Base-by-base conservation (phyloP, 768 basidiomycete species). In the Naematelia aurantialba region DNA sequence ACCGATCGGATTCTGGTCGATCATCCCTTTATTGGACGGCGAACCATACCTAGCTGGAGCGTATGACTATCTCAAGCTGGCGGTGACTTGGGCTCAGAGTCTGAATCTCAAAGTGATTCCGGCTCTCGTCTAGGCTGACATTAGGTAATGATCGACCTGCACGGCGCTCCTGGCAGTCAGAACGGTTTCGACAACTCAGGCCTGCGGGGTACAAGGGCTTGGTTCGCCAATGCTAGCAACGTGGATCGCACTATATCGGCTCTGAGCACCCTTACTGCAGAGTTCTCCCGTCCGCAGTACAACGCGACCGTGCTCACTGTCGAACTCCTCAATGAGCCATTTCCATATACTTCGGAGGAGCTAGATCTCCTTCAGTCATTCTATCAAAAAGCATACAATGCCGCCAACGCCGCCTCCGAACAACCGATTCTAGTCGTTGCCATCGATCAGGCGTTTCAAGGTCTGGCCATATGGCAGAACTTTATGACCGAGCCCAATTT, bases 141-240 rank as follows among this genome's bases (percentile, higher is more conserved):
- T 2, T 17, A 60, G 58, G 65, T 71, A 22, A 73, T 75, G 65
- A 58, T 76, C 12, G 72, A 72, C 52, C 57, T 76, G 11, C 75
- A 76, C 46, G 75, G 75, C 45, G 75, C 72, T 0, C 75, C 75
- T 2, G 68, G 69, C 1, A 50, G 58, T 19, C 75, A 76, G 44
- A 76, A 76, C 46, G 71, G 70, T 21, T 76, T 74, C 52, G 75
- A 76, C 58, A 76, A 76, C 49, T 73, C 71, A 10, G 75, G 75
- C 8, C 25, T 63, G 2, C 61, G 69, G 19, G 65, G 64, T 17
- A 52, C 63, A 11, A 59, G 67, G 12, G 60, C 66, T 51, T 76
- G 73, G 71, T 76, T 76, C 61, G 50, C 31, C 45, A 70, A 70
- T 61, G 27, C 58, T 14, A 67, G 71, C 34, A 73, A 74, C 49